Percentiles rank a stretch among this genome's conserved stretches.
These are phyloP conservation scores for Heritiera littoralis DNA, from an alignment of 345 rosid species.

Conservation along the genomic window DNA sequence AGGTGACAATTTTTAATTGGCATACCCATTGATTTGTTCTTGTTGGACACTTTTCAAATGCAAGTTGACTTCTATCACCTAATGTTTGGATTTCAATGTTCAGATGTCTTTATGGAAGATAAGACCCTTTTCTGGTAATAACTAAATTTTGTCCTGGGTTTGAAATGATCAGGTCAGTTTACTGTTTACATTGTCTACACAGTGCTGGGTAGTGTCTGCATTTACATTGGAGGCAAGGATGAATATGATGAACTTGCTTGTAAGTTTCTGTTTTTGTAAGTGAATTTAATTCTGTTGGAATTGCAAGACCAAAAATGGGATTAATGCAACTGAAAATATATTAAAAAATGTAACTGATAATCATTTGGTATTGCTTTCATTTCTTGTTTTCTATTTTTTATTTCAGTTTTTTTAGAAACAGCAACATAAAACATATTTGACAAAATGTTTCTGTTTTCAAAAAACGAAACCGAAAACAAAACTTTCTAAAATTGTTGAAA, in stretches of 20 bases:
- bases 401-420: no score
- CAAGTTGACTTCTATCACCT: neutral
- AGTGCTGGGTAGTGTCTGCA: conserved; percentile 82
- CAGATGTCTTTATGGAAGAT: neutral
- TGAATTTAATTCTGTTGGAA: conserved; percentile 72
- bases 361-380: no score
- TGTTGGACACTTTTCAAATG: neutral
- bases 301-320: conserved; percentile 65
- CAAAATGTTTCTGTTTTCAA: no score
- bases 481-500: no score
- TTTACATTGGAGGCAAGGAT: conserved; percentile 85
- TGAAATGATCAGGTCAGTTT: conserved; percentile 60
- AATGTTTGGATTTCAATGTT: neutral
- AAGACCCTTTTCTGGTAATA: neutral
- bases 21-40: neutral
- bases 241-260: conserved; percentile 94
- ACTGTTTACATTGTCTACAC: conserved; percentile 85
- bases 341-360: conserved; percentile 54
- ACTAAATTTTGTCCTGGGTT: neutral
- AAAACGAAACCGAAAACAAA: no score
- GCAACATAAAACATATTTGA: no score
- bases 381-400: no score
- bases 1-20: neutral
- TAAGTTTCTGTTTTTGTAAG: conserved; percentile 48
- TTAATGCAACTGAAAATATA: conserved; percentile 80